Evolutionary conservation across 1,284 basidiomycete species (phyloP), one percentile per base, ranked within the genome.

Genomic region (Microbotryum saponariae): DNA sequence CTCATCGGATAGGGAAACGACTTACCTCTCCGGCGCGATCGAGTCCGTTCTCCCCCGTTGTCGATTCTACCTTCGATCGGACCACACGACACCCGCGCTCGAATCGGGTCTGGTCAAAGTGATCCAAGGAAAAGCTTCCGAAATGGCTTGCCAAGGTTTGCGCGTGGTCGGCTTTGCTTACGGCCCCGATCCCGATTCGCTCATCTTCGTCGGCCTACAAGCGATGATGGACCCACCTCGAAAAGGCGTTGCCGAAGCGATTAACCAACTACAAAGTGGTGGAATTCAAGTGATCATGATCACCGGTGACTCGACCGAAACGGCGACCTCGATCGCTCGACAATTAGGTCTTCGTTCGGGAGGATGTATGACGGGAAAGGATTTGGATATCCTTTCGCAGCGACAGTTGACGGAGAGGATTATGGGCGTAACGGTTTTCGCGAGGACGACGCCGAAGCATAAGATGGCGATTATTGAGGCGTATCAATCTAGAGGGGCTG

Each of bases 281-380:
- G 90, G 93, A 8, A 88, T 98, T 45, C 91, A 94, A 72, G 86
- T 97, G 16, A 87, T 97, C 49, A 97, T 98, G 93, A 97, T 97
- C 74, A 97, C 94, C 0, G 94, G 94, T 18, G 94, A 97, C 73
- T 86, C 91, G 25, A 89, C 93, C 76, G 81, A 86, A 61, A 98
- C 94, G 0, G 94, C 94, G 2, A 73, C 91, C 12, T 85, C 90
- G 21, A 96, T 97, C 64, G 93, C 91, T 29, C 80, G 83, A 65
- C 82, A 91, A 70, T 81, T 98, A n/a, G 93, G 93, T n/a, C 78
- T 97, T 67, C 78, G 81, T 10, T 69, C 65, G 27, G 64, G 70
- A 9, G 78, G 77, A 53, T 82, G 82, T 64, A 73, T 97, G 77
- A 92, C 92, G 2, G 93, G 93, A 6, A 83, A 83, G 69, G 88